phyloP scores from a whole-genome alignment of 2,329 filamentous ascomycete genomes.

The Paraconiothyrium sp. region DNA sequence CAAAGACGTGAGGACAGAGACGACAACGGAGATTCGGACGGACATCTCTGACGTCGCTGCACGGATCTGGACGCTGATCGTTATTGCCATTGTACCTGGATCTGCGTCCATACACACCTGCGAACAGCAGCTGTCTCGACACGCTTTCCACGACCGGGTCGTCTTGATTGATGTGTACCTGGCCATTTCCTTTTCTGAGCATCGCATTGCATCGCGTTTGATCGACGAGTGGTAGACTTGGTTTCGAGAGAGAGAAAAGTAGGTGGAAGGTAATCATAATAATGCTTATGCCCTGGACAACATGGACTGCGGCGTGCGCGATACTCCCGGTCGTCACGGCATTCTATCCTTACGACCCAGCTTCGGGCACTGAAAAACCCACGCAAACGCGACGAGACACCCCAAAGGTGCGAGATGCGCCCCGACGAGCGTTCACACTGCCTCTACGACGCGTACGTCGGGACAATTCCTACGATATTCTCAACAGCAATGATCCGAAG shows the following conservation, averaged over 20 bases:
- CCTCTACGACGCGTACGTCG: constrained; percentile 50
- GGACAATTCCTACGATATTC: constrained; percentile 59
- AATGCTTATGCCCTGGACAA: constrained; percentile 37
- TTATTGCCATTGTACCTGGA: background rate
- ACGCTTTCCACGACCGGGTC: constrained; percentile 19
- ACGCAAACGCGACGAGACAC: constrained; percentile 20
- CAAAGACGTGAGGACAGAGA: too few relatives aligned
- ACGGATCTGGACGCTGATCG: background rate
- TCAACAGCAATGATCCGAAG: constrained; percentile 39
- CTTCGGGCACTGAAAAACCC: constrained; percentile 25
- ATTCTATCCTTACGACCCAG: constrained; percentile 47
- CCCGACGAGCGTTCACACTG: constrained; percentile 25
- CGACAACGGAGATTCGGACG: constrained; percentile 6
- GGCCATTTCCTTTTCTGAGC: background rate
- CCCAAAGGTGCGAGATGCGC: background rate
- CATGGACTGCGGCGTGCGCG: constrained; percentile 38
- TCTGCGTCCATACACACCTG: background rate
- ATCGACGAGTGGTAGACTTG: background rate
- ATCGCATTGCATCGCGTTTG: background rate
- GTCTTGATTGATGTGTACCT: constrained; percentile 22
- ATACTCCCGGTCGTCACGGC: constrained; percentile 39
- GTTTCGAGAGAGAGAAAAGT: background rate
- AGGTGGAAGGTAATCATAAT: constrained; percentile 25
- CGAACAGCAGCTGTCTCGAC: background rate
- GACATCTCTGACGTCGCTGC: constrained; percentile 4